These are phyloP conservation scores for Noccaea caerulescens DNA, from an alignment of 345 rosid species.

Conservation along the genomic window DNA sequence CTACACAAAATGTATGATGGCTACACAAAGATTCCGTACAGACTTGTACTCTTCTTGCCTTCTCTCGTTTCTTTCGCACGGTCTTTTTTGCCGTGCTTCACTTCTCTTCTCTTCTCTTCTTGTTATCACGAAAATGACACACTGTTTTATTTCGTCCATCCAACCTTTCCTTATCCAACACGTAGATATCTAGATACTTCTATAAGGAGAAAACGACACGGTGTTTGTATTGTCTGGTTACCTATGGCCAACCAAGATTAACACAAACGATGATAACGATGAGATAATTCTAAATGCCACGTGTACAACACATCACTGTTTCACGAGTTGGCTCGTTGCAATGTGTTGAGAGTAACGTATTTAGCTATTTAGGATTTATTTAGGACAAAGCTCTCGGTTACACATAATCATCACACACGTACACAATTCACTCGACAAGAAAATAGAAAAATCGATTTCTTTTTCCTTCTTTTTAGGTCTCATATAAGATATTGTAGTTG, in stretches of 20 bases:
- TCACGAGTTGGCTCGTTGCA: neutral
- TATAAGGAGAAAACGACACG: neutral
- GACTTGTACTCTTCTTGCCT: conserved; percentile 33
- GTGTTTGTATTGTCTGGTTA: conserved; percentile 12
- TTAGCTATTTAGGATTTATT: neutral
- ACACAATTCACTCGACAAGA: neutral
- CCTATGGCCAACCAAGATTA: conserved; percentile 8
- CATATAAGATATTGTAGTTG: neutral
- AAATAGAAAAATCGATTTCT: neutral
- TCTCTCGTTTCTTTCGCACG: neutral
- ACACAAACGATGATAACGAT: neutral
- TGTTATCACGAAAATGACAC: conserved; percentile 32
- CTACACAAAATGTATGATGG: neutral
- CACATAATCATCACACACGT: neutral
- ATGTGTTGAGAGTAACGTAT: neutral
- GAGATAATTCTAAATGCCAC: conserved; percentile 10
- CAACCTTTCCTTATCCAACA: conserved; percentile 24
- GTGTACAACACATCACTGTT: neutral
- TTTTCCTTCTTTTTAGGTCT: neutral
- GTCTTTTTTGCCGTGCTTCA: conserved; percentile 28
- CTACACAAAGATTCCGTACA: conserved; percentile 36
- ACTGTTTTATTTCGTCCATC: conserved; percentile 12
- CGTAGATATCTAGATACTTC: conserved; percentile 29
- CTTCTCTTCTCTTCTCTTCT: conserved; percentile 11
- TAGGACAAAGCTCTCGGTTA: conserved; percentile 9